A percentile compares a stretch with the other conserved stretches of the same genome.
phyloP scores from a whole-genome alignment of 768 basidiomycete genomes.

The Gloeophyllum trabeum region DNA sequence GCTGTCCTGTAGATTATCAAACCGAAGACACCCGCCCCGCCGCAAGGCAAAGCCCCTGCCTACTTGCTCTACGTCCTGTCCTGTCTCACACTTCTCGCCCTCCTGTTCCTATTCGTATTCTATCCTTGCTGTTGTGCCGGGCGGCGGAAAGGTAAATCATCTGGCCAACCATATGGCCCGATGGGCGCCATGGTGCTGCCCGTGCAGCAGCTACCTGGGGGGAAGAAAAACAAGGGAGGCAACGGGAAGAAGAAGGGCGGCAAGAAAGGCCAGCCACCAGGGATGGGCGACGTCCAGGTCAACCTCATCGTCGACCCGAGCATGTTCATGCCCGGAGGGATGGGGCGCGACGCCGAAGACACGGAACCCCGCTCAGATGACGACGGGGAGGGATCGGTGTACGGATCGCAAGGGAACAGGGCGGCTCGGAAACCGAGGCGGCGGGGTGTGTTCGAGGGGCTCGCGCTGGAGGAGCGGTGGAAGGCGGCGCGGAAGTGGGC shows the following conservation, averaged over 20 bases:
- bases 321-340: constrained; percentile 28
- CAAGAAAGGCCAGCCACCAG: constrained; percentile 6
- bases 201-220: constrained; percentile 36
- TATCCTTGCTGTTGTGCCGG: constrained; percentile 43
- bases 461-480: constrained; percentile 60
- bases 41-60: constrained; percentile 41
- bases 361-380: constrained; percentile 17
- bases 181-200: constrained; percentile 53
- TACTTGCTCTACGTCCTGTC: constrained; percentile 49
- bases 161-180: constrained; percentile 11
- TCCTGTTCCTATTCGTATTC: constrained; percentile 45
- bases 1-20: constrained; percentile 37
- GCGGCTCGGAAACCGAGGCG: constrained; percentile 29
- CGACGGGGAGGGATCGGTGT: constrained; percentile 26
- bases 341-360: constrained; percentile 26
- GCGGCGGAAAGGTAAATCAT: constrained; percentile 18
- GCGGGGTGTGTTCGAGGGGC: constrained; percentile 41
- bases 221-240: constrained; percentile 27
- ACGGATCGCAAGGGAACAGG: too few relatives aligned
- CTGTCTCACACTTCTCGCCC: constrained; percentile 34
- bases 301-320: constrained; percentile 65
- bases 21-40: constrained; percentile 36
- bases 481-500: constrained; percentile 37
- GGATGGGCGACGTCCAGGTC: constrained; percentile 46
- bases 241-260: constrained; percentile 24